Conservation (phyloP, 73 alveolate genomes). For the Urostyla sp. region DNA sequence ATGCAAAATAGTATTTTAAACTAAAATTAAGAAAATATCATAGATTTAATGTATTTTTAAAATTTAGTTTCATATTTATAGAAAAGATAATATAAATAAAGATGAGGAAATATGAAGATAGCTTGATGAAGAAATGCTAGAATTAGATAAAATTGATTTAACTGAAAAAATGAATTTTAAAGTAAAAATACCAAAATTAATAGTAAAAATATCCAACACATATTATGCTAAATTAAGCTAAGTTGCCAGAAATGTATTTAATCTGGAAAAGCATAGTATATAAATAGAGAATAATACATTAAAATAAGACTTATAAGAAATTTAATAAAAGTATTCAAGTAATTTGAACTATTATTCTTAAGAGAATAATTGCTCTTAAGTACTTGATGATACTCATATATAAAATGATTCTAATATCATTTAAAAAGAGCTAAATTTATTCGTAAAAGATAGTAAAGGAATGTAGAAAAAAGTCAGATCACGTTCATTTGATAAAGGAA, state of each 20-base stretch:
- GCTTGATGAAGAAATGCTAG: constrained; percentile 28
- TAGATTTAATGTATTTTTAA: no score
- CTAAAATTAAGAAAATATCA: background rate
- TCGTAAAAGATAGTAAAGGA: no score
- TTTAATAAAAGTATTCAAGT: no score
- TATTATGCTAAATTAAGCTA: constrained; percentile 29
- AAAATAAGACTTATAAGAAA: no score
- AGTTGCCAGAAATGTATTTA: background rate
- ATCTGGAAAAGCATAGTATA: no score
- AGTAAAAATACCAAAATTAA: background rate
- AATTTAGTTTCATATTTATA: no score
- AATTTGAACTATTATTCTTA: no score
- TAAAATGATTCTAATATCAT: background rate
- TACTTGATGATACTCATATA: background rate
- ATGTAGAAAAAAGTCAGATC: background rate
- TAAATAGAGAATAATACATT: no score
- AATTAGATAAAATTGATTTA: constrained; percentile 30
- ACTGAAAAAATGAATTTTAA: constrained; percentile 29
- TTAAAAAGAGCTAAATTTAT: no score
- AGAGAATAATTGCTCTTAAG: no score
- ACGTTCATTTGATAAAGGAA: background rate
- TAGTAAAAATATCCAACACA: constrained; percentile 31
- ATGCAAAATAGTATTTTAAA: no score
- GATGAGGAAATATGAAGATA: background rate
- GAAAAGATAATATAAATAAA: no score